A percentile compares a stretch with the other conserved stretches of the same genome.
phyloP scores from a whole-genome alignment of 345 rosid genomes.

The Hibiscus syriacus region DNA sequence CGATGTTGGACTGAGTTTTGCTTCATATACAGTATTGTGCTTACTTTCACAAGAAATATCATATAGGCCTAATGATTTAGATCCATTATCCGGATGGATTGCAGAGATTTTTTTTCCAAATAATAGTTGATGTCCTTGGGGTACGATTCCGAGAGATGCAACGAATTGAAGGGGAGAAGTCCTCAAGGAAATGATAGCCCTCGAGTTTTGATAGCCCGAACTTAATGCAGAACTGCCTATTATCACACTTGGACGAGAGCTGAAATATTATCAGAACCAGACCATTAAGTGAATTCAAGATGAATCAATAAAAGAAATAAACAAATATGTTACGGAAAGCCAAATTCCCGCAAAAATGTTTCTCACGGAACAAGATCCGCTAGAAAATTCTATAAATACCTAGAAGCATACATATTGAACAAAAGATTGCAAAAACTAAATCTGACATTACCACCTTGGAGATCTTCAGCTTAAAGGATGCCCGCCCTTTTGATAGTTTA shows the following conservation, averaged over 20 bases:
- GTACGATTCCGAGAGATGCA: constrained; percentile 53
- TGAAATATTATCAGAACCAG: constrained; percentile 23
- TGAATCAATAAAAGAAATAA: neutral
- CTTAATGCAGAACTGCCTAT: constrained; percentile 61
- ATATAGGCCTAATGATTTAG: constrained; percentile 27
- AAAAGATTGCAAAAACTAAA: constrained; percentile 7
- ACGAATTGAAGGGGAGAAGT: constrained; percentile 55
- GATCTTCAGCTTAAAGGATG: constrained; percentile 74
- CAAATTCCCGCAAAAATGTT: neutral
- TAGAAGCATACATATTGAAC: neutral
- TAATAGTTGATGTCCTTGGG: constrained; percentile 28
- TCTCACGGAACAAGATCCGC: neutral
- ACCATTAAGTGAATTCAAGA: neutral
- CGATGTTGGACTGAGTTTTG: constrained; percentile 40
- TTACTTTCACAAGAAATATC: constrained; percentile 30
- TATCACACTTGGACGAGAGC: constrained; percentile 81
- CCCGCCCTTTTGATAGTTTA: constrained; percentile 55
- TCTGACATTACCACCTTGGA: constrained; percentile 49
- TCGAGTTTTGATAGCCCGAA: constrained; percentile 40
- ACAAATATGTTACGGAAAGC: neutral
- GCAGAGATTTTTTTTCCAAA: constrained; percentile 43
- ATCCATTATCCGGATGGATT: constrained; percentile 25
- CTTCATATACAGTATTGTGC: constrained; percentile 33
- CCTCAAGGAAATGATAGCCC: constrained; percentile 63
- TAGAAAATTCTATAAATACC: neutral